Base-by-base conservation (phyloP, 495 filamentous ascomycete species). In the Glarea lozoyensis region DNA sequence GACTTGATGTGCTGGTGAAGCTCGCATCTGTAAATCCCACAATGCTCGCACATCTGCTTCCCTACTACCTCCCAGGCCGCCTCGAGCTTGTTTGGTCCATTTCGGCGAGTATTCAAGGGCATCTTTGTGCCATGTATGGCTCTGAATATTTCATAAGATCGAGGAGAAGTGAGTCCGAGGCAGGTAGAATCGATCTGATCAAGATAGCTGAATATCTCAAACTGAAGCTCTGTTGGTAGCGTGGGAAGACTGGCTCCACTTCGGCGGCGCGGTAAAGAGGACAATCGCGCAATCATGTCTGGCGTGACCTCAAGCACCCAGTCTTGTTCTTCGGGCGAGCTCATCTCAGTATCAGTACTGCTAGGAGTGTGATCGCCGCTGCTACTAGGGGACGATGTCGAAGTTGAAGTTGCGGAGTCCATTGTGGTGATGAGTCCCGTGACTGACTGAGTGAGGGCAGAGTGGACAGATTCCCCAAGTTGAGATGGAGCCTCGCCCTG, bases 211-310 rank as follows among this genome's bases (percentile, higher is more conserved):
- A 71, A 63, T 46, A 82, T 66, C 35, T 67, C 60, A 34, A 66
- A 64, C 40, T 79, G 77, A 10, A 82, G 56, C 52, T 82, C 78
- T 0, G 68, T 52, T 10, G 78, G 77, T 13, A 82, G 66, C 27
- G 45, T 42, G 6, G 39, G n/a, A 7, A 56, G 45, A n/a, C 41
- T 39, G 25, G 45, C 19, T 15, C 34, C 42, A 20, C 34, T 23
- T 7, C 43, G 35, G 37, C 23, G 34, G 6, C 29, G 18, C 0
- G 42, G 45, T 10, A 52, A 39, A n/a, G 32, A 20, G 21, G 45
- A 52, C 4, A 52, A 42, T 1, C 49, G 48, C 10, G 33, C 24
- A 10, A 40, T 31, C 22, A 55, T 41, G 6, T 50, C 52, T 21
- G 44, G 37, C 10, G 52, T 55, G 15, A 55, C 24, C 21, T 48